Base-by-base conservation (phyloP, 306 rosid genomes). In the Lupinus albus region DNA sequence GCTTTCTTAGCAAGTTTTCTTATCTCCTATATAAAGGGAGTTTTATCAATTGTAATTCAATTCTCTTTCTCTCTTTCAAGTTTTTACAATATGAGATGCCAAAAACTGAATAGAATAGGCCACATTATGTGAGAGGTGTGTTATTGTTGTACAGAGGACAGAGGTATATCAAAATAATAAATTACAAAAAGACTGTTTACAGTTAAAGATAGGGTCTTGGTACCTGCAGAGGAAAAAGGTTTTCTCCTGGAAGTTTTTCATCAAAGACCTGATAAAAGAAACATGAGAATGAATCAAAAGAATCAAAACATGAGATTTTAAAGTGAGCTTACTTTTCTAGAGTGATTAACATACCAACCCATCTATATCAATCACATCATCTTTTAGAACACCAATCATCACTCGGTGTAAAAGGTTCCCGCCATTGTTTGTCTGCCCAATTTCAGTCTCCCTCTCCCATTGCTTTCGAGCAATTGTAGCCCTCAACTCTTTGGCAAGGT, bases 401-500 rank as follows among this genome's bases (percentile, higher is more conserved):
- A 90, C 85, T 71, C 91, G 81, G 64, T 71, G 84, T 45, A 94
- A 67, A 71, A 90, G 84, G 81, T 86, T 86, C 72, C 95, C 95
- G 47, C 99, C 91, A 72, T 75, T 79, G 53, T 82, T 88, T 74
- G 88, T 83, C 74, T 81, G 94, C 45, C 85, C 96, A 84, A 80
- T 82, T 74, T 88, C 97, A 76, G 68, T 86, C 74, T 94, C 99
- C 87, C 85, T 83, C 81, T 94, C 99, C 96, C 84, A 82, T 70
- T 88, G 96, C 75, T 90, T 90, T 58, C 89, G 90, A 76, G 96
- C 96, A 76, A 94, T 94, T 51, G 97, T 90, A 64, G 91, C 96
- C 73, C 97, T 88, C 84, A 94, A 76, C 80, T 88, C 94, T 64
- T 87, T 84, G n/a, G 99, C 99, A 69, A 94, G 88, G 70, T 94